Percentiles rank a stretch among this genome's conserved stretches.
These are phyloP conservation scores for Euphorbia celastroides DNA, from an alignment of 441 rosid species.

Conservation along the genomic window DNA sequence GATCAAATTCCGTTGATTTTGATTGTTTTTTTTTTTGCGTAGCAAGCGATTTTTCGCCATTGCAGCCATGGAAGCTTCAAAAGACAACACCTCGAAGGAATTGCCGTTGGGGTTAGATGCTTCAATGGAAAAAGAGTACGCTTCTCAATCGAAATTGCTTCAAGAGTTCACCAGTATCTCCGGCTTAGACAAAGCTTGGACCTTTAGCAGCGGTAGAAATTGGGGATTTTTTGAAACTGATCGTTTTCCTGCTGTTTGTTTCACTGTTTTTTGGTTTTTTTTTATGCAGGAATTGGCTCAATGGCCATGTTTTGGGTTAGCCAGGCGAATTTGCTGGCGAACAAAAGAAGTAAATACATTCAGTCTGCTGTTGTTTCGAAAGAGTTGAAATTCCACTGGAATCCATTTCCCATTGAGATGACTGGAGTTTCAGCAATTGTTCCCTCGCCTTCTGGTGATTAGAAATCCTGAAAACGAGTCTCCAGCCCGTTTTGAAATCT, in stretches of 20 bases:
- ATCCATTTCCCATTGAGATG: conserved; percentile 86
- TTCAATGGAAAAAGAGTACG: conserved; percentile 58
- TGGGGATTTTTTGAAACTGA: not conserved
- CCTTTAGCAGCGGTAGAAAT: conserved; percentile 46
- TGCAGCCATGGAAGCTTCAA: conserved; percentile 51
- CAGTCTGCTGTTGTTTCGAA: conserved; percentile 48
- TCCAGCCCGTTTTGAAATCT: conserved; percentile 75
- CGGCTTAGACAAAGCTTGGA: conserved; percentile 82
- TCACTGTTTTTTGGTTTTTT: not conserved
- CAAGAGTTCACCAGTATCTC: conserved; percentile 60
- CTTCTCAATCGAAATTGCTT: conserved; percentile 59
- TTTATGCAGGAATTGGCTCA: conserved; percentile 43
- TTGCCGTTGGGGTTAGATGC: conserved; percentile 43
- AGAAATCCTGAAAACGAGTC: conserved; percentile 79
- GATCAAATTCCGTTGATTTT: not conserved
- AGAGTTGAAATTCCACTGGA: conserved; percentile 58
- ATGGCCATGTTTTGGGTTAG: conserved; percentile 72
- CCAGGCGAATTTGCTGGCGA: conserved; percentile 76
- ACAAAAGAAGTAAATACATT: conserved; percentile 58
- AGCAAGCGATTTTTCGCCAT: conserved; percentile 30
- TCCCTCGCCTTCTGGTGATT: conserved; percentile 85
- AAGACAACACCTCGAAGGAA: conserved; percentile 35
- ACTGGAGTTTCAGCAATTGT: conserved; percentile 51
- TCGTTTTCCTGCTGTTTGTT: not conserved
- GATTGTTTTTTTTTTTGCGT: not conserved